Percentiles rank a stretch among this genome's conserved stretches.
Conservation (phyloP, 2,329 filamentous ascomycete species). For the Xylaria sp. region DNA sequence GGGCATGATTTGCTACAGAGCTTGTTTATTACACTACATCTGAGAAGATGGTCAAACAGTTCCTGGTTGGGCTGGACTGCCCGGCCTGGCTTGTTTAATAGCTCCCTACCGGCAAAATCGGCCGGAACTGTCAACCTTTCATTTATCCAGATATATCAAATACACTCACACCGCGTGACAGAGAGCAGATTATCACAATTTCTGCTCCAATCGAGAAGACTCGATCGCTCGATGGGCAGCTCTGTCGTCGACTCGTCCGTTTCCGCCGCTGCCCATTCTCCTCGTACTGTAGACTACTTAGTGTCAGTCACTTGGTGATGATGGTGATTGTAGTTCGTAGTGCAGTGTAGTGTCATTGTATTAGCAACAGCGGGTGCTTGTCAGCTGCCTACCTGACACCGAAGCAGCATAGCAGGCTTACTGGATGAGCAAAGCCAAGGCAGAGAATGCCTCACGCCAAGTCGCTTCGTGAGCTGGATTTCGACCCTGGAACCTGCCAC, state of each 20-base stretch:
- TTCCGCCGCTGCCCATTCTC: background rate
- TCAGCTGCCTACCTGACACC: conserved; percentile 6
- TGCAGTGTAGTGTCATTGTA: conserved; percentile 1
- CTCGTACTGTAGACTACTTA: background rate
- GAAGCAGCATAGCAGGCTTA: conserved; percentile 18
- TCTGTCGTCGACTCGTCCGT: conserved; percentile 10
- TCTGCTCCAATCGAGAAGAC: conserved; percentile 26
- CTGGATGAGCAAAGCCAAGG: conserved; percentile 33
- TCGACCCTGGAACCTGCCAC: conserved; percentile 22
- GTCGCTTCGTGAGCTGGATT: conserved; percentile 27
- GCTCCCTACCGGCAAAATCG: conserved; percentile 37
- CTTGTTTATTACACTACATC: background rate
- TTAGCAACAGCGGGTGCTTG: conserved; percentile 2
- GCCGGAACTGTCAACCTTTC: conserved; percentile 28
- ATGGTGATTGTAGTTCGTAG: too few species aligned
- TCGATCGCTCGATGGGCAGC: conserved; percentile 25
- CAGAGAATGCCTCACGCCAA: conserved; percentile 35
- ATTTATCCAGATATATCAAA: conserved; percentile 41
- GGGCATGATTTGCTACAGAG: background rate
- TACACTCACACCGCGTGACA: conserved; percentile 30
- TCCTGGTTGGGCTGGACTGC: conserved; percentile 9
- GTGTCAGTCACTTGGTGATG: too few species aligned
- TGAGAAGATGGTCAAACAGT: background rate
- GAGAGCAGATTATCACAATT: conserved; percentile 29
- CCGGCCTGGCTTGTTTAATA: conserved; percentile 23